Conservation (phyloP, 768 basidiomycete species). For the Rhizopogon vulgaris region DNA sequence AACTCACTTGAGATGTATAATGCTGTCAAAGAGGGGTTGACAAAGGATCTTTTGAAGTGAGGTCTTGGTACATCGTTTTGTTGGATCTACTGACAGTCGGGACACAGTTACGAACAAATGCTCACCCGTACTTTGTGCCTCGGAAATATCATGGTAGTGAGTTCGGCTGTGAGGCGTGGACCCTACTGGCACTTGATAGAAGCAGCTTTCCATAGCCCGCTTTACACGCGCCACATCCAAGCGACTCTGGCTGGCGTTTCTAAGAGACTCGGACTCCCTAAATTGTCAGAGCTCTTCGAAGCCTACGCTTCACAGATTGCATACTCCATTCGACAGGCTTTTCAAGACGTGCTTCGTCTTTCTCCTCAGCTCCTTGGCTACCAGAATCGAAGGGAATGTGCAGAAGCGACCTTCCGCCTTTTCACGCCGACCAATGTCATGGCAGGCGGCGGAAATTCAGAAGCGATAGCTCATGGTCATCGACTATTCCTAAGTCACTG, state of each 20-base stretch:
- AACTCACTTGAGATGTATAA: slow-evolving; percentile 38
- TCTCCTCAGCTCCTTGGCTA: slow-evolving; percentile 77
- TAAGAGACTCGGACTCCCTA: slow-evolving; percentile 56
- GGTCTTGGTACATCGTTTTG: slow-evolving; percentile 19
- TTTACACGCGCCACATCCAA: slow-evolving; percentile 29
- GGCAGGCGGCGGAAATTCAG: slow-evolving; percentile 25
- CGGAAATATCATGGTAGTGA: slow-evolving; percentile 75
- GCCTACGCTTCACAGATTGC: slow-evolving; percentile 76
- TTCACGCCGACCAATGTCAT: slow-evolving; percentile 67
- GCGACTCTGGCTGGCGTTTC: slow-evolving; percentile 59
- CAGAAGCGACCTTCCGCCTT: slow-evolving; percentile 56
- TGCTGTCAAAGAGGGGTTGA: slow-evolving; percentile 39
- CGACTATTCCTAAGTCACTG: slow-evolving; percentile 58
- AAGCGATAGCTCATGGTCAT: slow-evolving; percentile 30
- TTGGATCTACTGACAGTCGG: slow-evolving; percentile 9
- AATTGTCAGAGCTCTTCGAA: slow-evolving; percentile 61
- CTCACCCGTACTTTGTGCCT: slow-evolving; percentile 65
- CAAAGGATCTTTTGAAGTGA: slow-evolving; percentile 43
- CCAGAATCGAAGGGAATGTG: slow-evolving; percentile 55
- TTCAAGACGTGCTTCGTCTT: slow-evolving; percentile 50
- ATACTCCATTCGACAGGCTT: slow-evolving; percentile 49
- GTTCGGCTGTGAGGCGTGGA: slow-evolving; percentile 69
- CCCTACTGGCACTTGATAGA: slow-evolving; percentile 89
- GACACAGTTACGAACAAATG: slow-evolving; percentile 64
- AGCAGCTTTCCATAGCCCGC: slow-evolving; percentile 34